Base-by-base conservation (phyloP, 148 eudicot species). In the Persicaria maculosa region DNA sequence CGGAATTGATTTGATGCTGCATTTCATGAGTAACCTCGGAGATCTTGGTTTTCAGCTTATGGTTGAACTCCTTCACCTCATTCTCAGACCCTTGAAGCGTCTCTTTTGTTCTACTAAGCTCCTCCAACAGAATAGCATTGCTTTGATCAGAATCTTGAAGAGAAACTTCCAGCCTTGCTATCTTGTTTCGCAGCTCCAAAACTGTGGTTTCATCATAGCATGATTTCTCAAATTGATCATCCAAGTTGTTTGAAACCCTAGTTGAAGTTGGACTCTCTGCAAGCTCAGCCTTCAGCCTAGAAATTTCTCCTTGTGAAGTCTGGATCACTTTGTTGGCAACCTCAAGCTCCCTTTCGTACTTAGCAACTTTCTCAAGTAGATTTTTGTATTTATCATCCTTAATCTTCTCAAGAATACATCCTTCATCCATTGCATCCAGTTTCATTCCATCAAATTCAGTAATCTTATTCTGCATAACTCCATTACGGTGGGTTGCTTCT, bases 221-320 rank as follows among this genome's bases (percentile, higher is more conserved):
- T 48, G 85, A 81, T 50, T 73, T 19, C 17, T 77, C 78, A 53
- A 83, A 85, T 77, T 83, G 67, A 76, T 31, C 77, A 70, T 77
- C 75, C 67, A 83, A 70, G 68, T 74, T 69, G 47, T 50, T 77
- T 72, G 79, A 50, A 68, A 77, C 71, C 16, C 50, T 69, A 3
- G 47, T 25, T 40, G 44, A 19, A 16, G 77, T 72, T 72, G 82
- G 84, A 14, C 74, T 73, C 76, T 79, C 74, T 43, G 73, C 72
- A 14, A 82, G 72, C 74, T 88, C 88, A 19, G 72, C 74, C 75
- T 78, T 84, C 85, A 92, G 81, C 74, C 77, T 84, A 2, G 78
- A 68, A 31, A 87, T 83, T 75, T 90, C 88, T 47, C 87, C 86
- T 74, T 87, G 83, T 50, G 91, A 87, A 71, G 72, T 61, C 65